Evolutionary conservation across 1,284 basidiomycete genomes (phyloP), one percentile per base, ranked within the genome.

Genomic region (Rhodotorula sp.): DNA sequence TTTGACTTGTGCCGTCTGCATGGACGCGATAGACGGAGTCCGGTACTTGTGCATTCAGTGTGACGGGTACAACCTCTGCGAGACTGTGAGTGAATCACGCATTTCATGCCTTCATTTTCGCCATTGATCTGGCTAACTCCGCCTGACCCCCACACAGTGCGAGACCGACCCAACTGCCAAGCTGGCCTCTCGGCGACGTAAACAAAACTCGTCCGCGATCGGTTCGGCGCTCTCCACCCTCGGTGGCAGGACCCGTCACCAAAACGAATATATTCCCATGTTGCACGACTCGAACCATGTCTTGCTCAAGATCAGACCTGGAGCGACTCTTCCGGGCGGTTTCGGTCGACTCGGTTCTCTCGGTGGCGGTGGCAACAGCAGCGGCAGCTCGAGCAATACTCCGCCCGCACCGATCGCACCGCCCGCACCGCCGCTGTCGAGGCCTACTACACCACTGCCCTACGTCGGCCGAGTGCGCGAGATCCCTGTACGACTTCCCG

Each of bases 231-330:
- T 15, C 12, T 26, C 29, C 26, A 17, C 53, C 14, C 29, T 26
- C 26, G 15, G n/a, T 5, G n/a, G 24, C 17, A 29, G 53, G 53
- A 29, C 8, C 26, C 53, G 29, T 4, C 53, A 15, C 3, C 14
- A n/a, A 5, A 14, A 54, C 53, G 53, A 54, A 29, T 54, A 54
- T 26, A 54, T 54, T 15, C 53, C 53, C 14, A 54, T 54, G 53
- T 26, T 54, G 12, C 53, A 71, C 64, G 46, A 48, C 45, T 46
- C 61, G 1, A n/a, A 45, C 22, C 70, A 71, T 63, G 65, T 71
- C 60, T 60, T 71, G 30, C 70, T 71, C 63, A 71, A 71, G 46
- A 62, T 71, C 17, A 48, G 22, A 17, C 53, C 53, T 6, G 53
- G 53, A n/a, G 53, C 53, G 12, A 54, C 53, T 24, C 48, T 49